Evolutionary conservation across 257 asterid species (phyloP).

Genomic region (Schizonepeta tenuifolia): DNA sequence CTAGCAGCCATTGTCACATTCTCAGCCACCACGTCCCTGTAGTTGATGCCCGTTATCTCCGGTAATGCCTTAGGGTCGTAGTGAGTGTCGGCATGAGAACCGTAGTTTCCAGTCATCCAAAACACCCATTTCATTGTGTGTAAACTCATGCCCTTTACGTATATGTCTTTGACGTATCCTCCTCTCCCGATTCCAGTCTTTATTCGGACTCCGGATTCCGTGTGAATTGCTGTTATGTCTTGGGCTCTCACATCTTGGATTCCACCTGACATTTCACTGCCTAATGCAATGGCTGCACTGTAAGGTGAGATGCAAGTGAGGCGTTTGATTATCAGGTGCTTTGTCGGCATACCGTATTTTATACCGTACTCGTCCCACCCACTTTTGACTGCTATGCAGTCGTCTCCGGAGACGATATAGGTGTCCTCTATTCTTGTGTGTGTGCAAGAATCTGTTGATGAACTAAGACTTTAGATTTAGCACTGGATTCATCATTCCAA

Average conservation of each 20-base stretch:
- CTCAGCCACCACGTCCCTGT: constrained; percentile 76
- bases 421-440: constrained; percentile 75
- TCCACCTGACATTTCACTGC: constrained; percentile 96
- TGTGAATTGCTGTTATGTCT: constrained; percentile 70
- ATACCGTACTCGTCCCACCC: constrained; percentile 97
- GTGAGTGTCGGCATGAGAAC: constrained; percentile 73
- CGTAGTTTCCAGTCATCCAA: constrained; percentile 95
- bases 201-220: constrained; percentile 80
- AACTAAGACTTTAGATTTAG: not conserved
- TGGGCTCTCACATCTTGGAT: constrained; percentile 77
- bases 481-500: not conserved
- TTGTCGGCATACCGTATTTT: constrained; percentile 77
- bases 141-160: constrained; percentile 69
- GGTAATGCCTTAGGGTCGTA: constrained; percentile 78
- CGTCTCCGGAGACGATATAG: constrained; percentile 84
- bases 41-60: constrained; percentile 69
- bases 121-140: constrained; percentile 92
- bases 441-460: constrained; percentile 78
- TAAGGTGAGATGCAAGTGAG: constrained; percentile 90
- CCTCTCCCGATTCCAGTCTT: constrained; percentile 83
- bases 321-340: constrained; percentile 60
- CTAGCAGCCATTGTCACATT: constrained; percentile 74
- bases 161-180: constrained; percentile 68
- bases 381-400: constrained; percentile 82
- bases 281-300: constrained; percentile 86